Evolutionary conservation across 1,284 basidiomycete genomes (phyloP).

Genomic region (Marasmius oreades): DNA sequence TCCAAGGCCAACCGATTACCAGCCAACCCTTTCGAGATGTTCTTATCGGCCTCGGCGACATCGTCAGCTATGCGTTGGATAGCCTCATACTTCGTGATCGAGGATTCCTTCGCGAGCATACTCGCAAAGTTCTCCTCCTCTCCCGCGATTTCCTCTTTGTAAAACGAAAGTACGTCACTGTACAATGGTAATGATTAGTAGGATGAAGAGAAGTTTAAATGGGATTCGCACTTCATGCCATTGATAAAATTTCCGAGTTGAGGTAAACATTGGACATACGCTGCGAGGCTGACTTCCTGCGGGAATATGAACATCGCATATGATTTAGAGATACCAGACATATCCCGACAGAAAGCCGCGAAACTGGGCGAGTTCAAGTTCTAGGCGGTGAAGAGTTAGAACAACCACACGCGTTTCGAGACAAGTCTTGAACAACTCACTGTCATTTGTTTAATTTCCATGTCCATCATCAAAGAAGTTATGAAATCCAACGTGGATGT

Average conservation of each 20-base stretch:
- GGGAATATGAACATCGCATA: conserved; percentile 2
- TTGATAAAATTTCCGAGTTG: neutral
- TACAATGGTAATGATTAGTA: neutral
- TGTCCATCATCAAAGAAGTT: neutral
- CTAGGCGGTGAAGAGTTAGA: neutral
- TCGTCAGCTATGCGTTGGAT: conserved; percentile 1
- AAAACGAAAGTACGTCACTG: neutral
- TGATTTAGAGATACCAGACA: neutral
- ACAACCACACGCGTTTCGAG: no score
- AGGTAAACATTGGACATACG: neutral
- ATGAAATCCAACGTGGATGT: neutral
- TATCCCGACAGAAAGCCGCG: neutral
- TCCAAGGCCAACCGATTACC: neutral
- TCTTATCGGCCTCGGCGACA: neutral
- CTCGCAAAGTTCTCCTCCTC: neutral
- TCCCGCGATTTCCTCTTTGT: neutral
- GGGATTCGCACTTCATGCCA: neutral
- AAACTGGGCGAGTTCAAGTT: neutral
- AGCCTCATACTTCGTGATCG: neutral
- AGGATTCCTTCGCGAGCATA: neutral
- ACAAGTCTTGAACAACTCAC: neutral
- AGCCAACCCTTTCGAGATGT: neutral
- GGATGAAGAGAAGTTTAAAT: neutral
- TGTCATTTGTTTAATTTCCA: neutral
- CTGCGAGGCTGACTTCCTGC: neutral